Conservation (phyloP, 306 rosid species). For the Spatholobus suberectus region DNA sequence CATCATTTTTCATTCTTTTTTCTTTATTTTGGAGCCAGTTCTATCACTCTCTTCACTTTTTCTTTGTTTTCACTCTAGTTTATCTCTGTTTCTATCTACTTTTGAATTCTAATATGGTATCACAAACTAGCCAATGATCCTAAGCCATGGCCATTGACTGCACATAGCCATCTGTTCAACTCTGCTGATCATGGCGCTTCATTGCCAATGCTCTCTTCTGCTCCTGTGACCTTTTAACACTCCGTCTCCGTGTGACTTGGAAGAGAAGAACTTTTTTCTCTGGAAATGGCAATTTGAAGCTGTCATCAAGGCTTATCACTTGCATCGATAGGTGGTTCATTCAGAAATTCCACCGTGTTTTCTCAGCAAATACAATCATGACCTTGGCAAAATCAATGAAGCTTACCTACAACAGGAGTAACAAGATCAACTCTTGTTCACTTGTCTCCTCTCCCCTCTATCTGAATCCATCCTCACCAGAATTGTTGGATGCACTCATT, state of each 20-base stretch:
- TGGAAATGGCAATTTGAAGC: neutral
- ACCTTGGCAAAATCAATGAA: neutral
- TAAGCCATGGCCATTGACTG: neutral
- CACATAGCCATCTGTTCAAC: neutral
- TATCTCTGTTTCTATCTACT: neutral
- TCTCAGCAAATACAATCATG: neutral
- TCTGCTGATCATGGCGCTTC: neutral
- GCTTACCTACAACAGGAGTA: neutral
- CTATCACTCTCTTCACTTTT: neutral
- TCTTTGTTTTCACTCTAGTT: neutral
- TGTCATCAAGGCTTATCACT: neutral
- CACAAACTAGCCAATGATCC: neutral
- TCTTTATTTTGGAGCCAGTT: too few relatives aligned
- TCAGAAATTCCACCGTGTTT: neutral
- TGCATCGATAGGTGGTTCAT: neutral
- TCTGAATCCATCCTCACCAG: neutral
- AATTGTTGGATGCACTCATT: neutral
- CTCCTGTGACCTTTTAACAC: neutral
- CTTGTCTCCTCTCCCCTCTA: neutral
- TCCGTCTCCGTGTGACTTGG: neutral
- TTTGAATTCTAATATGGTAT: neutral
- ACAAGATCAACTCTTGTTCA: neutral
- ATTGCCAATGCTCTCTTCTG: neutral
- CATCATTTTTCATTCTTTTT: too few relatives aligned
- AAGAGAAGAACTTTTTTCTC: neutral